These are phyloP conservation scores for Colletotrichum godetiae DNA, from an alignment of 2,329 filamentous ascomycete genomes.

Conservation along the genomic window DNA sequence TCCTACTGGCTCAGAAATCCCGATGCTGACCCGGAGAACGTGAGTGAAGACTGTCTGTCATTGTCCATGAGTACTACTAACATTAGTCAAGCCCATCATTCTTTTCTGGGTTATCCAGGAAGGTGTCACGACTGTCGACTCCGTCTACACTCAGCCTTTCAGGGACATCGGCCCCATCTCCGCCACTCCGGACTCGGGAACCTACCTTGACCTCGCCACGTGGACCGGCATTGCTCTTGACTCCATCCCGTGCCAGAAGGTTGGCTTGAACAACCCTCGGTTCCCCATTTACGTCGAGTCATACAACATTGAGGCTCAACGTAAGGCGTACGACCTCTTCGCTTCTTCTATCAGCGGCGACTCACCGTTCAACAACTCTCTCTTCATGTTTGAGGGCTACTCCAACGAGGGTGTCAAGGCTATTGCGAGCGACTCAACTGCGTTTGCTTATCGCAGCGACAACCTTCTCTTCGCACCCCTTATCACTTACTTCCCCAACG, in stretches of 20 bases:
- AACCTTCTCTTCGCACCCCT: slow-evolving; percentile 55
- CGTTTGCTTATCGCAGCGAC: slow-evolving; percentile 58
- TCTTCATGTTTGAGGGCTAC: slow-evolving; percentile 70
- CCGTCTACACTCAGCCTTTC: slow-evolving; percentile 55
- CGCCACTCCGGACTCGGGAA: slow-evolving; percentile 47
- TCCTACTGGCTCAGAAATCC: slow-evolving; percentile 58
- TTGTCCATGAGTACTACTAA: not conserved
- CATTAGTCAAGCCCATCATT: slow-evolving; percentile 49
- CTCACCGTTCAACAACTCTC: slow-evolving; percentile 44
- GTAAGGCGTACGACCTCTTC: slow-evolving; percentile 47
- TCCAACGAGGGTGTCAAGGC: slow-evolving; percentile 55
- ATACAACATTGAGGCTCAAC: slow-evolving; percentile 48
- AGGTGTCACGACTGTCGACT: slow-evolving; percentile 53
- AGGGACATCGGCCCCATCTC: slow-evolving; percentile 51
- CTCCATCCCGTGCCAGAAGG: slow-evolving; percentile 54
- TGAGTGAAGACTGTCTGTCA: slow-evolving; percentile 38
- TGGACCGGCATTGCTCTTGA: slow-evolving; percentile 54
- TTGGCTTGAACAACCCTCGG: slow-evolving; percentile 50
- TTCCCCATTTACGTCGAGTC: slow-evolving; percentile 56
- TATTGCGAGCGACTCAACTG: slow-evolving; percentile 48
- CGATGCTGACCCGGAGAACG: slow-evolving; percentile 52
- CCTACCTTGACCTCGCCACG: slow-evolving; percentile 56
- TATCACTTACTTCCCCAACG: slow-evolving; percentile 48
- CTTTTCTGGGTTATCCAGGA: slow-evolving; percentile 55
- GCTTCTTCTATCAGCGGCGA: slow-evolving; percentile 38